A percentile compares a stretch with the other conserved stretches of the same genome.
Conservation (phyloP, 129 eudicot species). For the Helianthus tuberosus region DNA sequence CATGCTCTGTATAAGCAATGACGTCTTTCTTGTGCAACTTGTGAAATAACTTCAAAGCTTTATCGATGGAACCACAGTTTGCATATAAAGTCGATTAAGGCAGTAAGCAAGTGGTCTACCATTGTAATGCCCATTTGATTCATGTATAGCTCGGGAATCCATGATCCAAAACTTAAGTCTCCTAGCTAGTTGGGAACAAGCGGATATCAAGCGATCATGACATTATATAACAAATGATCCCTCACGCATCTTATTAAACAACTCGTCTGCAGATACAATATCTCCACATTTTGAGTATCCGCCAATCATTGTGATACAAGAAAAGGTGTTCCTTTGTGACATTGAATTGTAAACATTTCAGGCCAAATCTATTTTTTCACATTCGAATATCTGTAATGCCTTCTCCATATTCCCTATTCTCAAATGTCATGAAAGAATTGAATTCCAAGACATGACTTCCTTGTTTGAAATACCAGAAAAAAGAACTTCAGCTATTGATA, state of each 20-base stretch:
- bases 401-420: no score
- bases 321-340: conserved; percentile 37
- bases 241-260: conserved; percentile 32
- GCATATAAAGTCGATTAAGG: conserved; percentile 52
- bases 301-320: conserved; percentile 34
- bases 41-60: conserved; percentile 41
- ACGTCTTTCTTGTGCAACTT: conserved; percentile 44
- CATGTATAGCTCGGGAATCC: conserved; percentile 32
- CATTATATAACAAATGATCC: conserved; percentile 40
- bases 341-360: conserved; percentile 30
- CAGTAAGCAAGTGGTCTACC: conserved; percentile 50
- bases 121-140: conserved; percentile 25
- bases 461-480: no score
- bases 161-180: conserved; percentile 40
- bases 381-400: no score
- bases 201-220: conserved; percentile 55
- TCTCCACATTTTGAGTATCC: conserved; percentile 43
- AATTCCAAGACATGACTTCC: no score
- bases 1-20: conserved; percentile 48
- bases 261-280: conserved; percentile 28
- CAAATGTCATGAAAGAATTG: no score
- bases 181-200: conserved; percentile 49
- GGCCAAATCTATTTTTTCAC: conserved; percentile 29
- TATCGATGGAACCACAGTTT: conserved; percentile 48
- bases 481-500: no score